Conservation (phyloP, 371 early-diverging fungal genomes). For the Mucor lusitanicus region DNA sequence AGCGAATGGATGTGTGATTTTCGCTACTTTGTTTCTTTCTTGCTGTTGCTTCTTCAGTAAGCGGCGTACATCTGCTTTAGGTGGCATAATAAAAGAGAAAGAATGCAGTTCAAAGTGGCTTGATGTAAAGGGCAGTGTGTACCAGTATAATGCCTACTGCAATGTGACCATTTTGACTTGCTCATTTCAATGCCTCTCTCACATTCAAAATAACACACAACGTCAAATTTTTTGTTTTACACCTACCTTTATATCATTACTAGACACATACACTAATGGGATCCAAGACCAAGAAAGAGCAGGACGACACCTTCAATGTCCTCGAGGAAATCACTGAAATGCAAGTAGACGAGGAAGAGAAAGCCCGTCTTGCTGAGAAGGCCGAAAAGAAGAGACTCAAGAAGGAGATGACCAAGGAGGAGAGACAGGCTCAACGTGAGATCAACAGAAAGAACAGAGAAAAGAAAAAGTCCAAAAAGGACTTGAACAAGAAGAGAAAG, state of each 20-base stretch:
- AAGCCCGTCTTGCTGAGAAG: slow-evolving; percentile 13
- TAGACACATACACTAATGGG: slow-evolving; percentile 11
- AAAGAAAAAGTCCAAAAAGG: slow-evolving; percentile 46
- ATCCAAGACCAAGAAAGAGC: slow-evolving; percentile 9
- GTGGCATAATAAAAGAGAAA: slow-evolving; percentile 20
- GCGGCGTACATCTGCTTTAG: slow-evolving; percentile 39
- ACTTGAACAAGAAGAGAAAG: slow-evolving; percentile 49
- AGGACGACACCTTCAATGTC: slow-evolving; percentile 29
- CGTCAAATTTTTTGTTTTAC: slow-evolving; percentile 10
- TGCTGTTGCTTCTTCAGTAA: slow-evolving; percentile 44
- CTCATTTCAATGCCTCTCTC: neutral
- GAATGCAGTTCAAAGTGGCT: slow-evolving; percentile 1
- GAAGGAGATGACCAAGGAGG: slow-evolving; percentile 30
- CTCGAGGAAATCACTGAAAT: slow-evolving; percentile 19
- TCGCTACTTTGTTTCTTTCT: slow-evolving; percentile 35
- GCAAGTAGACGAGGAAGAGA: slow-evolving; percentile 15
- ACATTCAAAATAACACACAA: neutral
- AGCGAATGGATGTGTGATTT: slow-evolving; percentile 47
- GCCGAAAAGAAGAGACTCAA: slow-evolving; percentile 24
- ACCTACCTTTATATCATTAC: no score
- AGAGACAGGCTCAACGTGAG: slow-evolving; percentile 44
- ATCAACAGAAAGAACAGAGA: slow-evolving; percentile 43
- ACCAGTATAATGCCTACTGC: neutral
- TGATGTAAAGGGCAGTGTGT: neutral
- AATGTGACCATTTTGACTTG: neutral